phyloP scores from a whole-genome alignment of 2,329 filamentous ascomycete genomes.

The Colletotrichum neosansevieriae region DNA sequence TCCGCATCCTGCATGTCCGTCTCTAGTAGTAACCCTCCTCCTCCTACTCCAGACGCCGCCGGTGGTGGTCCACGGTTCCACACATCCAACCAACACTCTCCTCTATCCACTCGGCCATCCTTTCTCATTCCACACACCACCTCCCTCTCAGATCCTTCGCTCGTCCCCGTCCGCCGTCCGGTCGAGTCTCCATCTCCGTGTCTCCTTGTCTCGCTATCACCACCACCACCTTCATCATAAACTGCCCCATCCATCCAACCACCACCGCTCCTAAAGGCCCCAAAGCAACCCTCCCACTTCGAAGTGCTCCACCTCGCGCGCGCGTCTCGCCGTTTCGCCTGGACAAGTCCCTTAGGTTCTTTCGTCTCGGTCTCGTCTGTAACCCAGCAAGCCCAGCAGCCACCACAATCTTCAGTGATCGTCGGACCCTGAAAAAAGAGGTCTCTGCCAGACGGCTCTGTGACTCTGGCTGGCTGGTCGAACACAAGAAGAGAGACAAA shows the following conservation, averaged over 20 bases:
- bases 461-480: neutral
- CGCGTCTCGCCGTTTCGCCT: constrained; percentile 1
- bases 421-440: constrained; percentile 34
- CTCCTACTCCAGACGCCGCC: neutral
- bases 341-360: too few species aligned
- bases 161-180: too few species aligned
- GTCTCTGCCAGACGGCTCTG: too few species aligned
- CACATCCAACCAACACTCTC: neutral
- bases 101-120: neutral
- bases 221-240: constrained; percentile 10
- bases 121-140: too few species aligned
- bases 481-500: neutral
- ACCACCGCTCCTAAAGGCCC: neutral
- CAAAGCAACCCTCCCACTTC: neutral
- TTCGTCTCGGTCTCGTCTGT: neutral
- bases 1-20: constrained; percentile 37
- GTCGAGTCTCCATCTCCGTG: too few species aligned
- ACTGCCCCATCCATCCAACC: constrained; percentile 11
- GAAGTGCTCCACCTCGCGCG: too few species aligned
- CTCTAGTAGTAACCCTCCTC: constrained; percentile 17
- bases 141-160: too few species aligned
- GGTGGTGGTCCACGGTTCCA: neutral
- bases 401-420: constrained; percentile 36
- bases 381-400: neutral
- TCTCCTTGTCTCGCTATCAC: neutral